A percentile compares a stretch with the other conserved stretches of the same genome.
Conservation (phyloP, 352 stramenopile genomes). For the Globisporangium cylindrosporum region DNA sequence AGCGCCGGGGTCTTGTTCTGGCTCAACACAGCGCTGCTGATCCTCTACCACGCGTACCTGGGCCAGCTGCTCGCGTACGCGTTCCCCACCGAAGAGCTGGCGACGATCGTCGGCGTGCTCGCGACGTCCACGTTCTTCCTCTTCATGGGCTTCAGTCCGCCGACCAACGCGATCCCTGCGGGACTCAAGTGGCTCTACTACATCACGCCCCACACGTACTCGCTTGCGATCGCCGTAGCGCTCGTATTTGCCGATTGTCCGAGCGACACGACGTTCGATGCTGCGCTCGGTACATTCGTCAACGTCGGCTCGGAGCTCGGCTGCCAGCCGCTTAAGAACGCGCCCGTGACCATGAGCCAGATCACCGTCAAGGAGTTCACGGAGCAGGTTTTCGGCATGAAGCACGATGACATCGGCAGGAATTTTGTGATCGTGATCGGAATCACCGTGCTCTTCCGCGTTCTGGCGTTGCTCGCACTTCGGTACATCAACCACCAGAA, state of each 20-base stretch:
- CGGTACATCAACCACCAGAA: neutral
- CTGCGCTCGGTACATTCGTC: neutral
- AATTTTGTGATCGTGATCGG: neutral
- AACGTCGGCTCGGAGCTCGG: slow-evolving; percentile 3
- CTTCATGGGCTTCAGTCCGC: slow-evolving; percentile 15
- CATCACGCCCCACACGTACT: slow-evolving; percentile 3
- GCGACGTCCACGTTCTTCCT: neutral
- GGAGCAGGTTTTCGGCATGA: slow-evolving; percentile 3
- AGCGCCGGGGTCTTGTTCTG: slow-evolving; percentile 49
- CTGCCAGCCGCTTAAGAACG: slow-evolving; percentile 1
- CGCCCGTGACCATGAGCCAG: neutral
- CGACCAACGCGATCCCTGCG: slow-evolving; percentile 20
- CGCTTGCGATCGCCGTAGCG: neutral
- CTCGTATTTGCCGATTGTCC: slow-evolving; percentile 6
- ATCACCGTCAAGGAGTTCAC: slow-evolving; percentile 1
- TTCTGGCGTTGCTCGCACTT: neutral
- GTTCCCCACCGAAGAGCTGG: slow-evolving; percentile 32
- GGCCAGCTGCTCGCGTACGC: slow-evolving; percentile 62
- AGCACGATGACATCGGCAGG: neutral
- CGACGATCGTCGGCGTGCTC: slow-evolving; percentile 16
- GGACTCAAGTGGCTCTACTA: slow-evolving; percentile 15
- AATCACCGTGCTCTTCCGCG: slow-evolving; percentile 5
- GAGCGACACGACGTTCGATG: neutral
- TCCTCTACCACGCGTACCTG: slow-evolving; percentile 55
- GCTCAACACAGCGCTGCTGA: slow-evolving; percentile 51